Evolutionary conservation across 345 rosid species (phyloP).

Genomic region (Populus alba): DNA sequence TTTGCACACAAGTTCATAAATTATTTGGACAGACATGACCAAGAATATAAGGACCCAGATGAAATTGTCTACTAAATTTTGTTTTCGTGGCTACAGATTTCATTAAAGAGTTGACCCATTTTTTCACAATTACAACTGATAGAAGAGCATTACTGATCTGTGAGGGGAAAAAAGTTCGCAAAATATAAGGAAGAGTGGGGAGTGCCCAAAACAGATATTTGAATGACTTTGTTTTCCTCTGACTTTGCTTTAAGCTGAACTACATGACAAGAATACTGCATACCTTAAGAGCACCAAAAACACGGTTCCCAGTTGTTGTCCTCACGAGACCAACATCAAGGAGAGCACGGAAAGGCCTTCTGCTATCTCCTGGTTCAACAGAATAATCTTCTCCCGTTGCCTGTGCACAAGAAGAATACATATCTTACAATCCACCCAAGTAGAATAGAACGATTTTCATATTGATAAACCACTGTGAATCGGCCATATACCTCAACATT

Average conservation of each 20-base stretch:
- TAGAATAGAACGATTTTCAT: neutral
- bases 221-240: neutral
- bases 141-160: neutral
- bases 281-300: constrained; percentile 77
- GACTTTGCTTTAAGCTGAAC: no score
- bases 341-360: constrained; percentile 79
- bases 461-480: neutral
- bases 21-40: neutral
- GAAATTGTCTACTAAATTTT: neutral
- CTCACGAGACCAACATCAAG: constrained; percentile 76
- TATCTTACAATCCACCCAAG: neutral
- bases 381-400: constrained; percentile 78
- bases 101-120: neutral
- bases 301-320: constrained; percentile 78
- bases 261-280: neutral
- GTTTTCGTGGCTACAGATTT: neutral
- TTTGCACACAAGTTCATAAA: no score
- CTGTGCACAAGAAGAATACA: constrained; percentile 25
- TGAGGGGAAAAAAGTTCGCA: neutral
- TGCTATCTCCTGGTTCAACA: constrained; percentile 62
- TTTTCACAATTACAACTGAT: neutral
- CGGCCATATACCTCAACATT: constrained; percentile 52
- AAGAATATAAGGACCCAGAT: neutral
- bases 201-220: neutral
- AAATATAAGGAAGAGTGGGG: neutral